These are phyloP conservation scores for Neltuma alba DNA, from an alignment of 306 rosid genomes.

Conservation along the genomic window DNA sequence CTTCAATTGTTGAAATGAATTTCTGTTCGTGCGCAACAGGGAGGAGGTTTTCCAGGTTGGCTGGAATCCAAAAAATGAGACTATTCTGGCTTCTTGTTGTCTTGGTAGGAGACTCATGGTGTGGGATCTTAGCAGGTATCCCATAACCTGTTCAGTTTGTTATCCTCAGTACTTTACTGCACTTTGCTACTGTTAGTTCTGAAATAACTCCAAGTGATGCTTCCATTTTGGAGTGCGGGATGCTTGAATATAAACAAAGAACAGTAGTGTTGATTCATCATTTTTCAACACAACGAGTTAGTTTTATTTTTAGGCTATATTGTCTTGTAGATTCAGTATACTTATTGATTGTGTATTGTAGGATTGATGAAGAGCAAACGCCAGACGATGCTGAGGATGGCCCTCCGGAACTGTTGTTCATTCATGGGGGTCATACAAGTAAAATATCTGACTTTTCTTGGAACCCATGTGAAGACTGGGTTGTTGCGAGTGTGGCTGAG, in stretches of 20 bases:
- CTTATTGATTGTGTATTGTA: conserved; percentile 46
- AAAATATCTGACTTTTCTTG: conserved; percentile 97
- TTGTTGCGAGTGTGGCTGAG: conserved; percentile 93
- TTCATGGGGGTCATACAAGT: conserved; percentile 99
- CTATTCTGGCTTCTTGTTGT: conserved; percentile 95
- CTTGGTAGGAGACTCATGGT: conserved; percentile 99
- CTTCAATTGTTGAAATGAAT: conserved; percentile 31
- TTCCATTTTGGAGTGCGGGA: background rate
- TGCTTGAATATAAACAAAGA: background rate
- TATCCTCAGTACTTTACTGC: background rate
- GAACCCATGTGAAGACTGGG: conserved; percentile 99
- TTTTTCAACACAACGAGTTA: background rate
- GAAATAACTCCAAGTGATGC: background rate
- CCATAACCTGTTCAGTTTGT: conserved; percentile 18
- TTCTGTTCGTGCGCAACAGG: conserved; percentile 47
- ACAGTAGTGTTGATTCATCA: background rate
- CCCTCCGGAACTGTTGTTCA: conserved; percentile 92
- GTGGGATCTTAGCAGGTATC: conserved; percentile 99
- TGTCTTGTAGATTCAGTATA: background rate
- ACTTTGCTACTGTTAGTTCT: background rate
- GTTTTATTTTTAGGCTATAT: background rate
- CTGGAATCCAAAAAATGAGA: conserved; percentile 97
- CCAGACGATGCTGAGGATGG: conserved; percentile 97
- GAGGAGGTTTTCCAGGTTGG: conserved; percentile 99
- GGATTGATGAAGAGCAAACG: conserved; percentile 98